A percentile compares a stretch with the other conserved stretches of the same genome.
Evolutionary conservation across 495 filamentous ascomycete genomes (phyloP).

Genomic region (Wilcoxina mikolae): DNA sequence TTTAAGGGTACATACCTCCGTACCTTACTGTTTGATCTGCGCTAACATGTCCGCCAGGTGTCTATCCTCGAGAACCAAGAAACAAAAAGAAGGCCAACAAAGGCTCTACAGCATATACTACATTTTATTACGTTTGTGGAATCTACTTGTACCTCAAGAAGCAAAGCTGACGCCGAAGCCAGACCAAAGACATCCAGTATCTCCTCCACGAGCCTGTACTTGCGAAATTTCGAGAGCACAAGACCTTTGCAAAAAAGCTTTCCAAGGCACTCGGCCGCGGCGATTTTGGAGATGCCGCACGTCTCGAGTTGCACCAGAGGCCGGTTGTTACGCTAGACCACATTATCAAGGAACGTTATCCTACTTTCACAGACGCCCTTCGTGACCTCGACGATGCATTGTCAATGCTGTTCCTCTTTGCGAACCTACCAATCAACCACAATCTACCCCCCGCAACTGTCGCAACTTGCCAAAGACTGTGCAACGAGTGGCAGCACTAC

Average conservation of each 20-base stretch:
- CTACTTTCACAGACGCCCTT: conserved; percentile 87
- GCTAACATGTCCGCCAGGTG: conserved; percentile 38
- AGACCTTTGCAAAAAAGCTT: conserved; percentile 92
- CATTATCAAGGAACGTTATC: conserved; percentile 94
- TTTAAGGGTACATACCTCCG: conserved; percentile 58
- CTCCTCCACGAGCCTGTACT: conserved; percentile 94
- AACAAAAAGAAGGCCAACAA: conserved; percentile 95
- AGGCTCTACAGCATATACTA: conserved; percentile 72
- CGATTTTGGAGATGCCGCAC: conserved; percentile 68
- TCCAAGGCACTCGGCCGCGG: conserved; percentile 75
- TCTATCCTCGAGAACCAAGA: conserved; percentile 90
- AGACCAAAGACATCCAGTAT: conserved; percentile 91
- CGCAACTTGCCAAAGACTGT: conserved; percentile 75
- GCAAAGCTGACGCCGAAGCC: conserved; percentile 57
- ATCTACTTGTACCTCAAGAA: conserved; percentile 72
- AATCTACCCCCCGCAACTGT: conserved; percentile 86
- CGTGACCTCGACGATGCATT: conserved; percentile 92
- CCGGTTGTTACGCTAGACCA: conserved; percentile 83
- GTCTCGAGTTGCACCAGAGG: conserved; percentile 50
- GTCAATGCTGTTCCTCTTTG: conserved; percentile 92
- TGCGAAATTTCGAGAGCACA: conserved; percentile 90
- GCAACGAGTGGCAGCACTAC: conserved; percentile 93
- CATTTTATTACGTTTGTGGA: conserved; percentile 98
- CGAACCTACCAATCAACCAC: conserved; percentile 78
- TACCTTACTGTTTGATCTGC: neutral